Conservation (phyloP, 805 yeast genomes). For the Yarrowia sp. region DNA sequence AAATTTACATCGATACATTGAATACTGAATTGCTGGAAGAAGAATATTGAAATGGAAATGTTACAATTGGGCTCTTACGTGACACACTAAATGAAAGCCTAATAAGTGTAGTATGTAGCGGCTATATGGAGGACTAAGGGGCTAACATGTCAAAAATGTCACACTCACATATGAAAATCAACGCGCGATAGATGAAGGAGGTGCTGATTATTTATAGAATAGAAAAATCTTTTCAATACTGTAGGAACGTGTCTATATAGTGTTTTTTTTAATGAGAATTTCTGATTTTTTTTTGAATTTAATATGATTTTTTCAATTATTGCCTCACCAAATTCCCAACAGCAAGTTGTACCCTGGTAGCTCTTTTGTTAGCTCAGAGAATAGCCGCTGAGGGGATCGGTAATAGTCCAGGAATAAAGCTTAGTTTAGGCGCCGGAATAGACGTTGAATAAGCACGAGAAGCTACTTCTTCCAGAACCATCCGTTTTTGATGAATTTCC, state of each 20-base stretch:
- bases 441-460: not conserved
- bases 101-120: not conserved
- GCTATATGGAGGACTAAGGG: not conserved
- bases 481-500: not conserved
- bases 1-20: too few species aligned
- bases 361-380: not conserved
- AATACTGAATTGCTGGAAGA: too few species aligned
- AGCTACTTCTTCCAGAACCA: not conserved
- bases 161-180: not conserved
- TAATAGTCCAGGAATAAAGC: not conserved
- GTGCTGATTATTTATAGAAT: too few species aligned
- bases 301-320: too few species aligned
- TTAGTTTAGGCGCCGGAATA: not conserved
- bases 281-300: not conserved
- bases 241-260: too few species aligned
- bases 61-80: not conserved
- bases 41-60: not conserved
- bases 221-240: too few species aligned
- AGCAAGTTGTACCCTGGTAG: too few species aligned
- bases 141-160: not conserved
- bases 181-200: not conserved
- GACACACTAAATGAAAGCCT: not conserved
- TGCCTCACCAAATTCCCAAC: too few species aligned
- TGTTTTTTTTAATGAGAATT: not conserved
- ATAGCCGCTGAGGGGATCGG: slow-evolving; percentile 2